phyloP scores from a whole-genome alignment of 2,329 filamentous ascomycete species.

The Aspergillus novoparasiticus region DNA sequence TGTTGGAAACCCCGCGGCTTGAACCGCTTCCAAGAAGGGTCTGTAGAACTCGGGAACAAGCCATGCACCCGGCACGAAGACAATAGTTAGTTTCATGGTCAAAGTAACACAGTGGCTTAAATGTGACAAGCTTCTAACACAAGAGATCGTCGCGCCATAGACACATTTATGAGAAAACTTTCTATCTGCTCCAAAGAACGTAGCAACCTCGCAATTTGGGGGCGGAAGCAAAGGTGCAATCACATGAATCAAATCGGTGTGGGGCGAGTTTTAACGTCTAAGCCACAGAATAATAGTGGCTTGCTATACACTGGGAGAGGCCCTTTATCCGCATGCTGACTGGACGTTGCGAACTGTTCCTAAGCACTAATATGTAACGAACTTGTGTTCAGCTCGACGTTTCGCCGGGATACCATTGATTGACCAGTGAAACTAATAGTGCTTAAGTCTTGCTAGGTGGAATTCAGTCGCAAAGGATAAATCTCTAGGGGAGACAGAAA shows the following conservation, averaged over 20 bases:
- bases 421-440: background rate
- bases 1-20: slow-evolving; percentile 32
- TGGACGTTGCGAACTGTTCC: background rate
- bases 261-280: background rate
- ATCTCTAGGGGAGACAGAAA: background rate
- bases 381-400: background rate
- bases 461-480: background rate
- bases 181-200: background rate
- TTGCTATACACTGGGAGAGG: rapidly evolving
- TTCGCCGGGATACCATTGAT: background rate
- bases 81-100: slow-evolving; percentile 24
- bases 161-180: background rate
- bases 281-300: background rate
- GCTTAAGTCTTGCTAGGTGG: too few species aligned
- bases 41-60: slow-evolving; percentile 37
- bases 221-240: background rate
- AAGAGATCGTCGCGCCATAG: background rate
- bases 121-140: background rate
- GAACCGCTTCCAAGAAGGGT: slow-evolving; percentile 33
- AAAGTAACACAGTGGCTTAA: background rate
- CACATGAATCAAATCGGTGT: too few species aligned
- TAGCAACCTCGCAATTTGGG: background rate
- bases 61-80: slow-evolving; percentile 47
- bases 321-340: too few species aligned
- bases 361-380: background rate